Evolutionary conservation across 352 stramenopile genomes (phyloP).

Genomic region (Sclerospora graminicola): DNA sequence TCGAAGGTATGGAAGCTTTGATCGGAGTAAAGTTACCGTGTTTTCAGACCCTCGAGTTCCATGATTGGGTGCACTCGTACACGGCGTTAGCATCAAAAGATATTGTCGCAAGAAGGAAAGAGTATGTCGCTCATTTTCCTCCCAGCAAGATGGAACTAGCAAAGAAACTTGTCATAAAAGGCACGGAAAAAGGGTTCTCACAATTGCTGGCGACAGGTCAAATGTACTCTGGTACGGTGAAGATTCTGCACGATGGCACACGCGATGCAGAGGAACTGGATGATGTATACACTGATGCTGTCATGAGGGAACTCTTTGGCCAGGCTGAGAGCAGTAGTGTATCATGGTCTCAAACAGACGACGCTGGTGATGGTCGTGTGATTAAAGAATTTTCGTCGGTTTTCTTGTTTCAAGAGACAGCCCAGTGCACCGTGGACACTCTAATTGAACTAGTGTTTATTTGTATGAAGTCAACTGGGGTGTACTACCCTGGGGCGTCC

Average conservation of each 20-base stretch:
- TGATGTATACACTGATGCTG: conserved; percentile 14
- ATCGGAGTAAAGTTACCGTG: conserved; percentile 30
- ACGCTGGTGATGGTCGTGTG: conserved; percentile 32
- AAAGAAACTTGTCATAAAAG: conserved; percentile 36
- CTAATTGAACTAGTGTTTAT: conserved; percentile 33
- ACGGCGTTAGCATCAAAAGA: conserved; percentile 33
- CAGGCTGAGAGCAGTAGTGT: conserved; percentile 1
- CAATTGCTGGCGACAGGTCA: conserved; percentile 14
- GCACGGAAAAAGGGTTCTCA: conserved; percentile 30
- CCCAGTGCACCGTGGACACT: conserved; percentile 24
- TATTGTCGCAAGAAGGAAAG: conserved; percentile 17
- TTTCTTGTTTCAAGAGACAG: conserved; percentile 43
- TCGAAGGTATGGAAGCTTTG: conserved; percentile 36
- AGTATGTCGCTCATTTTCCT: conserved; percentile 40
- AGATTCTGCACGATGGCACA: conserved; percentile 46
- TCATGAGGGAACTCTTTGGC: conserved; percentile 26
- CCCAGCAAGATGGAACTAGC: conserved; percentile 55
- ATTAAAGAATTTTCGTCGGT: conserved; percentile 62
- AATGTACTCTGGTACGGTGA: conserved; percentile 30
- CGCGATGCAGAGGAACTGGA: conserved; percentile 15
- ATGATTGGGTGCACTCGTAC: conserved; percentile 73
- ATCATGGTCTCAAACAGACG: conserved; percentile 3
- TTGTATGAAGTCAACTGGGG: conserved; percentile 36
- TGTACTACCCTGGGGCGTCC: conserved; percentile 39
- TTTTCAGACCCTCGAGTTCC: conserved; percentile 46